Evolutionary conservation across 495 filamentous ascomycete species (phyloP), one percentile per base, ranked within the genome.

Genomic region (Aspergillus steynii): DNA sequence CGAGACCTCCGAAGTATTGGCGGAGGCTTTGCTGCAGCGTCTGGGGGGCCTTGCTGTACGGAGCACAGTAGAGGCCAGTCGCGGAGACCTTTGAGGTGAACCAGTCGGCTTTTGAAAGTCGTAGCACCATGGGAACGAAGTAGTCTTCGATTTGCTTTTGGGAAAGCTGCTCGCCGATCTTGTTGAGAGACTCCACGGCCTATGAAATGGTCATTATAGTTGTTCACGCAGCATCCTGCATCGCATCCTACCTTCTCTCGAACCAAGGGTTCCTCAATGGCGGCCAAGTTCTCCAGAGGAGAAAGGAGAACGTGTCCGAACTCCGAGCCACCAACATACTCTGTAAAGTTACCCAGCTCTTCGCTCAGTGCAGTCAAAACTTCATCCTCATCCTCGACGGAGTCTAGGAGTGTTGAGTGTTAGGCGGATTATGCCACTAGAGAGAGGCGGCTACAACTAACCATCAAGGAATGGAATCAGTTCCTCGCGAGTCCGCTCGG

Each of bases 51-150:
- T 94, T 96, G 57, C 83, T 86, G 83, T 99, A 99, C 61, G 95
- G 94, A 50, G 88, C 83, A 66, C 88, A 93, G 77, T 94, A 98
- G 47, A 99, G 89, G 51, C 94, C 95, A 63, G 95, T 96, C 7
- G 93, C 95, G 14, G 95, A 99, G 55, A 99, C 95, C 76, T 98
- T 99, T 61, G 96, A 98, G 31, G 95, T 99, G 71, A 99, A 99
- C 95, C 95, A 99, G 80, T 99, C 95, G 74, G 95, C 96, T 84
- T 97, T 98, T 58, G 95, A 96, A 56, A 99, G 89, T 65, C 95
- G 90, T 68, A 96, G 85, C 56, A 90, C 90, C 65, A 99, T 88
- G 29, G 96, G 95, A 67, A 98, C 92, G 79, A 97, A 98, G 73
- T 90, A 88, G 69, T 98, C 90, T 81, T 99, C 96, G 72, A 98